phyloP scores from a whole-genome alignment of 2,329 filamentous ascomycete genomes.

The Nothophoma quercina region DNA sequence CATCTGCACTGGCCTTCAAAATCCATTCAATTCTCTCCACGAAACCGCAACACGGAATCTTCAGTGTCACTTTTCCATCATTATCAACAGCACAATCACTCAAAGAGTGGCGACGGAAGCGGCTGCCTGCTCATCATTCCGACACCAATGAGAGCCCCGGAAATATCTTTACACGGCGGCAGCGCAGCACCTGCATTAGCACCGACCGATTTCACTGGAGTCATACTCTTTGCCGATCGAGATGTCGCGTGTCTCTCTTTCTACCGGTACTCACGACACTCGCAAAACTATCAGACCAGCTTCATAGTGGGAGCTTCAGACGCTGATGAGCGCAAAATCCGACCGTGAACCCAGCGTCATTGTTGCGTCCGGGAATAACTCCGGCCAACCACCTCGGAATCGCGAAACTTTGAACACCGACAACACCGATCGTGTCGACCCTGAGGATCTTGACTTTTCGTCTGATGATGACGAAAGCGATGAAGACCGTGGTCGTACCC shows the following conservation, averaged over 20 bases:
- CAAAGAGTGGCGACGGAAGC: slow-evolving; percentile 14
- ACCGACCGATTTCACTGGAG: not conserved
- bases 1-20: no score
- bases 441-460: not conserved
- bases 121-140: not conserved
- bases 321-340: slow-evolving; percentile 12
- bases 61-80: no score
- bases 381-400: not conserved
- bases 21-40: no score
- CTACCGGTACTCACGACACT: not conserved
- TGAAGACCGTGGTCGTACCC: not conserved
- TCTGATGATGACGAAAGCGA: slow-evolving; percentile 3
- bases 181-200: slow-evolving; percentile 8
- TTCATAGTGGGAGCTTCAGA: slow-evolving; percentile 3
- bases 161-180: slow-evolving; percentile 4
- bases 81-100: no score
- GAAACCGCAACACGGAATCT: no score
- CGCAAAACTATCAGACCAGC: not conserved
- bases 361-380: slow-evolving; percentile 13
- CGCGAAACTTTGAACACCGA: slow-evolving; percentile 8
- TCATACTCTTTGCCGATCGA: not conserved
- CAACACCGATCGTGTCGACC: not conserved
- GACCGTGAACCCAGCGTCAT: slow-evolving; percentile 8
- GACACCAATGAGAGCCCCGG: slow-evolving; percentile 6
- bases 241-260: not conserved